Base-by-base conservation (phyloP, 352 stramenopile genomes). In the Pythium angustatum region DNA sequence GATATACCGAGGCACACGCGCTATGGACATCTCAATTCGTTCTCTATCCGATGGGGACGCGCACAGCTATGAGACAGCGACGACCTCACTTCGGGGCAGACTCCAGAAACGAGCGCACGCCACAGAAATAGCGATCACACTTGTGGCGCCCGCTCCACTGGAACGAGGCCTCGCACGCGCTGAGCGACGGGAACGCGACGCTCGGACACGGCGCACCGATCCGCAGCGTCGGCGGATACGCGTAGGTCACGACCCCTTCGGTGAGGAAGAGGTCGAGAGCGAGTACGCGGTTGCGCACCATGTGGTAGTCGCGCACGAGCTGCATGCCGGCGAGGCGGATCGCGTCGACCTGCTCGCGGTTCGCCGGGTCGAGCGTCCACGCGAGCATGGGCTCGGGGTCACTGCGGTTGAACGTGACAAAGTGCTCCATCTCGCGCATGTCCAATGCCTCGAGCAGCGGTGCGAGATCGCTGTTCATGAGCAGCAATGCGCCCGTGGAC, bases 111-210 rank as follows among this genome's bases (percentile, higher is more conserved):
- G 82, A 90, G 22, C 71, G 69, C 40, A 71, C 62, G 57, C 82
- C 84, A 45, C 84, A 93, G 52, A 91, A 85, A 81, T 81, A 91
- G 17, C 73, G 64, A 44, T 91, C 84, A 66, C 84, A 93, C 65
- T 88, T 88, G 76, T 91, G 79, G 38, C 74, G 76, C 21, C 71
- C 78, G 53, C 90, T 76, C 36, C 79, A 81, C 36, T 73, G 60
- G 50, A 81, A 83, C 17, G 72, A 76, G 5, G 53, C 70, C 47
- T 79, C 70, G 53, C 84, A 93, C 45, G 67, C 66, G 53, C 54
- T 36, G 34, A 77, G 65, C 19, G 77, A 76, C 3, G 75, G 63
- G 11, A 87, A 61, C 41, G 80, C 81, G n/a, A 78, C 69, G 5
- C 75, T 87, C 21, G 84, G 84, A 67, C 84, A 93, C 24, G 82